These are phyloP conservation scores for Calonectria ilicicola DNA, from an alignment of 2,329 filamentous ascomycete genomes.

Conservation along the genomic window DNA sequence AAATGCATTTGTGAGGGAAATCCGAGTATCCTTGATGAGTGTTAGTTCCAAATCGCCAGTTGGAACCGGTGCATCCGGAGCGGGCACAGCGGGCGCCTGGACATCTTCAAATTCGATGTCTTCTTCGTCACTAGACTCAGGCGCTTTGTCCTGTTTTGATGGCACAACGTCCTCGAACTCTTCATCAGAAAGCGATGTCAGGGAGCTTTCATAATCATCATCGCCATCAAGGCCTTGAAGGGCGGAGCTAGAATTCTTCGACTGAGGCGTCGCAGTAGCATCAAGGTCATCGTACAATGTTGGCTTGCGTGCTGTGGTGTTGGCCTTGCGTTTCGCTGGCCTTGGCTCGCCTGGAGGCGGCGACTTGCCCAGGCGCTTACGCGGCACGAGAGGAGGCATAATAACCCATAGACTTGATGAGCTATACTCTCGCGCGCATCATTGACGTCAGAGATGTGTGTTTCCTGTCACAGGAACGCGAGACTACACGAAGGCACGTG, in stretches of 20 bases:
- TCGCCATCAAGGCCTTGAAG: constrained; percentile 59
- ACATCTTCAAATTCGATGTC: constrained; percentile 72
- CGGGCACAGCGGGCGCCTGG: constrained; percentile 70
- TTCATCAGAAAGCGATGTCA: constrained; percentile 67
- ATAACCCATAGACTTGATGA: constrained; percentile 18
- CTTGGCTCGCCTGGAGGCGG: constrained; percentile 46
- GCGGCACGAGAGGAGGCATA: constrained; percentile 78
- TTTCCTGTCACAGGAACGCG: constrained; percentile 25
- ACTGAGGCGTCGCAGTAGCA: constrained; percentile 57
- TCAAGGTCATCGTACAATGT: constrained; percentile 74
- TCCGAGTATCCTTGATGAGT: constrained; percentile 68
- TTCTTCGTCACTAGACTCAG: constrained; percentile 48
- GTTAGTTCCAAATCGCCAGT: constrained; percentile 81
- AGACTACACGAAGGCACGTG: constrained; percentile 36
- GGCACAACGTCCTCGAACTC: constrained; percentile 64
- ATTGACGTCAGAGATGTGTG: background rate
- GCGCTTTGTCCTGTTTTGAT: constrained; percentile 55
- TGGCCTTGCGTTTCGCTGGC: constrained; percentile 39
- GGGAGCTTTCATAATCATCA: constrained; percentile 57
- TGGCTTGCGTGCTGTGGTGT: constrained; percentile 56
- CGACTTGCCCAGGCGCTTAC: constrained; percentile 71
- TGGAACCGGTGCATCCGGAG: constrained; percentile 60
- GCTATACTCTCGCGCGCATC: constrained; percentile 25
- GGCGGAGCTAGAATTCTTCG: constrained; percentile 55
- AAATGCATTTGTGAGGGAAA: constrained; percentile 71